Conservation (phyloP, 768 basidiomycete genomes). For the Hortiboletus flavorubellus region DNA sequence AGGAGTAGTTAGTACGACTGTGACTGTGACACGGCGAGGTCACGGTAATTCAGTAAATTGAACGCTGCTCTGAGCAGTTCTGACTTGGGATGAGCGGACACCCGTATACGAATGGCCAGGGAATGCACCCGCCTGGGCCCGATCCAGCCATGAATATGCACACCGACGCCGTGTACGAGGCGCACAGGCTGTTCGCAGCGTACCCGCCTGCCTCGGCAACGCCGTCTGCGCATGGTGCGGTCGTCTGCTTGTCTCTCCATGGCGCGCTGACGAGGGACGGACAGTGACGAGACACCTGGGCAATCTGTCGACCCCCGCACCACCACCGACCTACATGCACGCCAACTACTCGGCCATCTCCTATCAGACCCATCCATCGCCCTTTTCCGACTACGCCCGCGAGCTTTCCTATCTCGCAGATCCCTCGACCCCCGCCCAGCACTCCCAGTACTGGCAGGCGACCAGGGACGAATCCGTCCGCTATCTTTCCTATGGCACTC, state of each 20-base stretch:
- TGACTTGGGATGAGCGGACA: conserved; percentile 26
- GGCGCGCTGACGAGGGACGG: conserved; percentile 17
- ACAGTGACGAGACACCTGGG: conserved; percentile 66
- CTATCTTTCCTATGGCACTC: conserved; percentile 51
- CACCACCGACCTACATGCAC: conserved; percentile 62
- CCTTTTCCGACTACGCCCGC: conserved; percentile 66
- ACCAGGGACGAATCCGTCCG: conserved; percentile 59
- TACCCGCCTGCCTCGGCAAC: conserved; percentile 77
- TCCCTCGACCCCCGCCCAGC: conserved; percentile 40
- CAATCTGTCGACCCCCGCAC: conserved; percentile 54
- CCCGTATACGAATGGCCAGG: conserved; percentile 21
- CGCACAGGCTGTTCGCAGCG: conserved; percentile 59
- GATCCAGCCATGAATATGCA: conserved; percentile 8
- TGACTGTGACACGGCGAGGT: conserved; percentile 22
- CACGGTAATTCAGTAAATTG: conserved; percentile 7
- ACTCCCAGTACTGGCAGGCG: conserved; percentile 61
- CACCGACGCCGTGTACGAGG: conserved; percentile 57
- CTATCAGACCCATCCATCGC: conserved; percentile 36
- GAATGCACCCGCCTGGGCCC: conserved; percentile 4
- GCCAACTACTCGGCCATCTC: conserved; percentile 34
- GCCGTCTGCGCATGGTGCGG: conserved; percentile 69
- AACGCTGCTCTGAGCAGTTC: background rate
- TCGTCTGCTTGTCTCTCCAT: background rate
- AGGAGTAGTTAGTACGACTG: conserved; percentile 27
- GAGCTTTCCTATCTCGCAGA: conserved; percentile 56